Evolutionary conservation across 129 eudicot genomes (phyloP), one percentile per base, ranked within the genome.

Genomic region (Flaveria sonorensis): DNA sequence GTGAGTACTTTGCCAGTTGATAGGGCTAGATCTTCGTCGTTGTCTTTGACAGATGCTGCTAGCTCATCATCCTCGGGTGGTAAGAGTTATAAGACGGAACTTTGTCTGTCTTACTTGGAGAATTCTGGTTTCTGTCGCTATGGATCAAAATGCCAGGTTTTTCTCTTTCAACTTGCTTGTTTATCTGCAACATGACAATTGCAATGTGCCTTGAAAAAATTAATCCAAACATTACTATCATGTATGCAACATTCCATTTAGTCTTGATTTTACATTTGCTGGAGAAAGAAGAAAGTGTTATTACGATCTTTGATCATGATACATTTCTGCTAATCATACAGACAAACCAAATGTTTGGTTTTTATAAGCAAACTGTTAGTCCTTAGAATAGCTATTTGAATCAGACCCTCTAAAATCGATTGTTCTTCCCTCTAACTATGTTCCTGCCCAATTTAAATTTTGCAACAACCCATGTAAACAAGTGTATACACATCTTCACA

Each of bases 131-230:
- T 47, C 70, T 70, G 85, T 52, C 53, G 70, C 53, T 48, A 82
- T 71, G 82, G 81, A 71, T 11, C 75, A 32, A 82, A 77, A 77
- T 77, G 79, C 78, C 82, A 82, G 83, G 86, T 82, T 67, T 64
- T 57, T 64, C 55, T 45, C 78, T 28, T 21, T 72, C 76, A 63
- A 50, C 69, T 47, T 15, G 10, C 16, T 50, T 71, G 55, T 71
- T 51, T 71, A 64, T 69, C 40, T 57, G 73, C 36, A 79, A 47
- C 47, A 45, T 43, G 61, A 24, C 18, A 53, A 53, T 68, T 77
- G 81, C 72, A 71, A 13, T 57, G 64, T 70, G 77, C n/a, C 71
- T 70, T 59, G 56, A 32, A 69, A 57, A 24, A 19, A 18, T 8
- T 7, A 3, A 26, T 57, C 32, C 23, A 28, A 70, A 70, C 42